These are phyloP conservation scores for Xylaria sp. DNA, from an alignment of 2,329 filamentous ascomycete genomes.

Conservation along the genomic window DNA sequence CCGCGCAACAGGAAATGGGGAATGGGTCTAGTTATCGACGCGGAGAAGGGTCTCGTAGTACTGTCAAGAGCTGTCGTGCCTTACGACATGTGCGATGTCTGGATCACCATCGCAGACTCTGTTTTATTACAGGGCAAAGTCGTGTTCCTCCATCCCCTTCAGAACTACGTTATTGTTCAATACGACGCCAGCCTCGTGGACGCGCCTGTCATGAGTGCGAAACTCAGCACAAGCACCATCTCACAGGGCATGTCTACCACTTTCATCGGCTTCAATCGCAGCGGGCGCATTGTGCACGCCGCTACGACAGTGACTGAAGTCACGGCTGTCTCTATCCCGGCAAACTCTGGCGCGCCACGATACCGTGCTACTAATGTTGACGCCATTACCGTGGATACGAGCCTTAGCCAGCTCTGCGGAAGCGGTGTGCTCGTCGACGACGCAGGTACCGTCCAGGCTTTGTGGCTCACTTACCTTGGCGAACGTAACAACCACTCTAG, in stretches of 20 bases:
- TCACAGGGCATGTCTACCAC: slow-evolving; percentile 92
- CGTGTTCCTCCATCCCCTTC: slow-evolving; percentile 89
- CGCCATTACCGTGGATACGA: slow-evolving; percentile 94
- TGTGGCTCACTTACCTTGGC: slow-evolving; percentile 96
- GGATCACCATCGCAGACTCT: slow-evolving; percentile 91
- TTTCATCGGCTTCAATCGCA: slow-evolving; percentile 98
- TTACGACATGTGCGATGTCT: slow-evolving; percentile 94
- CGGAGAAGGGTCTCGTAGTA: slow-evolving; percentile 88
- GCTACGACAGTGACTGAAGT: slow-evolving; percentile 96
- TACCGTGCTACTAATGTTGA: slow-evolving; percentile 95
- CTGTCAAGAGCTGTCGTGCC: slow-evolving; percentile 92
- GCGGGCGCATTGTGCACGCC: slow-evolving; percentile 85
- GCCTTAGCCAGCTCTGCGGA: slow-evolving; percentile 82
- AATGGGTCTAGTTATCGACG: slow-evolving; percentile 95
- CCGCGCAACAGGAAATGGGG: slow-evolving; percentile 91
- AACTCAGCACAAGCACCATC: slow-evolving; percentile 72
- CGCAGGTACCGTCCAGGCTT: slow-evolving; percentile 85
- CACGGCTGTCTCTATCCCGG: slow-evolving; percentile 92
- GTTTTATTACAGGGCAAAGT: slow-evolving; percentile 93
- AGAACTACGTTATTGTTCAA: slow-evolving; percentile 93
- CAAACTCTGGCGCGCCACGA: slow-evolving; percentile 82
- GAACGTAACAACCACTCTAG: slow-evolving; percentile 78
- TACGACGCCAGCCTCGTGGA: slow-evolving; percentile 93
- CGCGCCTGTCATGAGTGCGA: slow-evolving; percentile 85
- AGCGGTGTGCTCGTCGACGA: slow-evolving; percentile 87